Base-by-base conservation (phyloP, 176 grass and related monocot genomes). In the Chrysopogon serrulatus region DNA sequence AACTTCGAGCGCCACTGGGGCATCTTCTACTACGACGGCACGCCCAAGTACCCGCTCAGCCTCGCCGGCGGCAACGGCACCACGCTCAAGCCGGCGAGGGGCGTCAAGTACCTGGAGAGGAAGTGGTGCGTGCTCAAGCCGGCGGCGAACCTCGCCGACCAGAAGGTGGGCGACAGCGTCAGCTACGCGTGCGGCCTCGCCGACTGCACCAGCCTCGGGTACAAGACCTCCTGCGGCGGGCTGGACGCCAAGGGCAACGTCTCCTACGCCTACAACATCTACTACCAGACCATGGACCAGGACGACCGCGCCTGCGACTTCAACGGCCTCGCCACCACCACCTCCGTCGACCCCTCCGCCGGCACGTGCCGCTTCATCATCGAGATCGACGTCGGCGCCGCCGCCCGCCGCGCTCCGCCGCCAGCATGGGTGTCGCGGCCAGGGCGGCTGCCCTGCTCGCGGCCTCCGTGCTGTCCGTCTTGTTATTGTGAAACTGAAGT, bases 1-100 rank as follows among this genome's bases (percentile, higher is more conserved):
- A 97, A 94, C 86, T 97, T 97, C 73, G 94, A 97, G 86, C 92
- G 94, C 28, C 94, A 97, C 63, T 97, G 94, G 94, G 94, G 94
- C 45, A 27, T 97, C 87, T 97, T 97, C 87, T 86, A 76, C 92
- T 97, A 88, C 83, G 94, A 97, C 41, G 91, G 94, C 28, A 80
- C 41, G 62, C 94, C 91, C 23, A 97, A 97, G 70, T 97, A 97
- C 78, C 82, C 48, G 37, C 87, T 97, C 24, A 86, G 44, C 81
- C 84, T 97, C 8, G 32, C 53, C 54, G 83, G 88, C 72, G 53
- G 42, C 24, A 44, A 33, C 4, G 82, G 30, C 21, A 7, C 12
- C 31, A 66, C 33, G 63, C 79, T 93, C 0, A 83, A 67, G 65
- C 88, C 76, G 41, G 94, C 91, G 1, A 91, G 71, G 74, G 86